Evolutionary conservation across 192 early-diverging fungal genomes (phyloP), one percentile per base, ranked within the genome.

Genomic region (Backusella mclennaniae): DNA sequence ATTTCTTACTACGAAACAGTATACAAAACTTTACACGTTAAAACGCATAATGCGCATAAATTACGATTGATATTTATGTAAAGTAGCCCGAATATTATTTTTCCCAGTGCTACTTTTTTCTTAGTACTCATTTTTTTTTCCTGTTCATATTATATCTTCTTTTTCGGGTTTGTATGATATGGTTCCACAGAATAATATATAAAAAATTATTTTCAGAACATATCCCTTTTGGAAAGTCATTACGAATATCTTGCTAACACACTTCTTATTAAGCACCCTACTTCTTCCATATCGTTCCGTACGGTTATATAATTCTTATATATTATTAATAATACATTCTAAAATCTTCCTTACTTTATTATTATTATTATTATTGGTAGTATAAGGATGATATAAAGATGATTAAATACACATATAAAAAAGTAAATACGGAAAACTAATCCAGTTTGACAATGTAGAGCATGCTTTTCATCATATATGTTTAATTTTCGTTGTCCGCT

Each of bases 251-350:
- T 59, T 26, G 56, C 23, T 29, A 63, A 63, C 9, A 4, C 56
- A 63, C n/a, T 26, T 63, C 56, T 63, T 63, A 63, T 63, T 63
- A 63, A 63, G 56, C 56, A 63, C 3, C 56, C 53, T 56, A 56
- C 17, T 53, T 53, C 17, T 23, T 53, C 17, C 19, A 59, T 26
- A 3, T 23, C 5, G 21, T 59, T 59, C 23, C 5, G 23, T 59
- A 11, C 21, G 2, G 19, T n/a, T 49, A 49, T 49, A 19, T 21
- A 49, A 49, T 49, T 49, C 6, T 49, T 49, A 49, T 17, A 49
- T 49, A 49, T 49, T 49, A 49, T 49, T 49, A 49, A 4, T 49
- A 49, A 49, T 49, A n/a, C 19, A 6, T n/a, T 19, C 19, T 17
- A 44, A 17, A 17, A 3, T 44, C 42, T 44, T 17, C 15, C 42